Evolutionary conservation across 2,329 filamentous ascomycete species (phyloP).

Genomic region (Aureobasidium vineae): DNA sequence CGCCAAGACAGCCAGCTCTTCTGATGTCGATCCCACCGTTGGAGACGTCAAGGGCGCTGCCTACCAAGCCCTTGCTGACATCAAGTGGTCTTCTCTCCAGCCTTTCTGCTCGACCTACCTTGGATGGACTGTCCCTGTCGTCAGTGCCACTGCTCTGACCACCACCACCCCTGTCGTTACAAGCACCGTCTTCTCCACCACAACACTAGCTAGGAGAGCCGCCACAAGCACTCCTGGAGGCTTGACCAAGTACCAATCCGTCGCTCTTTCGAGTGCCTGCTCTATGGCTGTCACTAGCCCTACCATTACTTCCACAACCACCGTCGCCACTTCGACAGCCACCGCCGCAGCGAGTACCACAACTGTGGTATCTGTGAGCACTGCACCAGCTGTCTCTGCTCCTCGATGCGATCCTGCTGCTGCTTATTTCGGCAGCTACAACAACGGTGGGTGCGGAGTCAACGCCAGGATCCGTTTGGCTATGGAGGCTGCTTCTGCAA

Average conservation of each 20-base stretch:
- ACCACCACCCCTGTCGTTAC: slow-evolving; percentile 10
- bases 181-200: background rate
- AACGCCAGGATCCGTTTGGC: too few relatives aligned
- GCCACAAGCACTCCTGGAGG: background rate
- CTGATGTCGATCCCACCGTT: background rate
- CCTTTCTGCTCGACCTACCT: slow-evolving; percentile 28
- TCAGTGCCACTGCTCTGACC: background rate
- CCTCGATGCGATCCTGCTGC: too few relatives aligned
- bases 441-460: too few relatives aligned
- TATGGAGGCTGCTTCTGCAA: too few relatives aligned
- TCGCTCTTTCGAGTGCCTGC: slow-evolving; percentile 27
- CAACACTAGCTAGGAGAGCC: background rate
- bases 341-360: background rate
- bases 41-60: slow-evolving; percentile 19
- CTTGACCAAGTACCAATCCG: slow-evolving; percentile 27
- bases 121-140: slow-evolving; percentile 23
- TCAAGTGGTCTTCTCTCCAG: slow-evolving; percentile 25
- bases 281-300: slow-evolving; percentile 16
- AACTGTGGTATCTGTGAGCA: too few relatives aligned
- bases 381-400: too few relatives aligned
- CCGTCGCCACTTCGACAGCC: background rate
- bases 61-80: slow-evolving; percentile 26
- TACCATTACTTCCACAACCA: slow-evolving; percentile 5
- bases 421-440: too few relatives aligned
- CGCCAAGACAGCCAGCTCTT: slow-evolving; percentile 2